Conservation (phyloP, 1,139 yeast genomes). For the Sugiyamaella novakii region DNA sequence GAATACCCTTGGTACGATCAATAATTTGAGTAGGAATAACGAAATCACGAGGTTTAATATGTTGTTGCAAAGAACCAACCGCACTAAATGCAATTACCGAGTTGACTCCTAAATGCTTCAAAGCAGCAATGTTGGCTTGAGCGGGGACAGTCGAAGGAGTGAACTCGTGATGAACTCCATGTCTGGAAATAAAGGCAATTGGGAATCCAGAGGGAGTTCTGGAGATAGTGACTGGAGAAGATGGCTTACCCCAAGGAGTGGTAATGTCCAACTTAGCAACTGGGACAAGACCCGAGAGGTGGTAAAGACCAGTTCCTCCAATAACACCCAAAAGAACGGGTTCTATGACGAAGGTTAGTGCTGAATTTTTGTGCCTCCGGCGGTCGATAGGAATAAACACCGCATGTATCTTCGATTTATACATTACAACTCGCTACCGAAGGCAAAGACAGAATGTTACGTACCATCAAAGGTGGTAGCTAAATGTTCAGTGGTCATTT, state of each 20-base stretch:
- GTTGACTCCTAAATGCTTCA: slow-evolving; percentile 81
- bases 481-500: slow-evolving; percentile 17
- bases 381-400: neutral
- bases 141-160: slow-evolving; percentile 92
- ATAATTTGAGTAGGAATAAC: slow-evolving; percentile 94
- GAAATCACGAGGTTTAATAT: slow-evolving; percentile 90
- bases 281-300: slow-evolving; percentile 76
- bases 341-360: slow-evolving; percentile 39
- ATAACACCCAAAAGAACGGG: slow-evolving; percentile 82
- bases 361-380: neutral
- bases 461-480: slow-evolving; percentile 31
- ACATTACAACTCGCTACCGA: slow-evolving; percentile 1
- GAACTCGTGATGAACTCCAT: slow-evolving; percentile 85
- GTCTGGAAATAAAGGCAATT: slow-evolving; percentile 93
- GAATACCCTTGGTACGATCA: slow-evolving; percentile 93
- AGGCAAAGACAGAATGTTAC: slow-evolving; percentile 8
- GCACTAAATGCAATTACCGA: slow-evolving; percentile 93
- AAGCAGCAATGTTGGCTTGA: slow-evolving; percentile 93
- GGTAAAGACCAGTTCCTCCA: slow-evolving; percentile 98
- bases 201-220: slow-evolving; percentile 74
- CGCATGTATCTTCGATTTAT: too few species aligned
- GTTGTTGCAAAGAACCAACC: slow-evolving; percentile 90
- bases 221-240: slow-evolving; percentile 89
- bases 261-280: slow-evolving; percentile 78
- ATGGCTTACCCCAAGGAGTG: slow-evolving; percentile 98